Conservation (phyloP, 371 early-diverging fungal species). For the Dichotomocladium elegans region DNA sequence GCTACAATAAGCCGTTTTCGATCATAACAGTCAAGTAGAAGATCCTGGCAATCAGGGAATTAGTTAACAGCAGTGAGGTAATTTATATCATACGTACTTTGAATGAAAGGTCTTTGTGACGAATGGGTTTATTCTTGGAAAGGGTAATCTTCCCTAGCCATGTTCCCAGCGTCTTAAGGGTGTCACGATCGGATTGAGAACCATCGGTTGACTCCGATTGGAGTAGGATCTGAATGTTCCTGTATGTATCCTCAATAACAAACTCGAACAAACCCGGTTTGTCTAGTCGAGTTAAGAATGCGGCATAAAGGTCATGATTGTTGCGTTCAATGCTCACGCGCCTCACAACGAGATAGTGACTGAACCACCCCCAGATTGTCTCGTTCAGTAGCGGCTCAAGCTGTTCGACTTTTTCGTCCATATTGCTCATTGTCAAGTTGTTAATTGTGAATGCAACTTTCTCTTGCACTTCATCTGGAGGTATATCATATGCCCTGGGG, state of each 20-base stretch:
- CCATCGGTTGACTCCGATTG: slow-evolving; percentile 85
- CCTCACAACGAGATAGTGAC: slow-evolving; percentile 88
- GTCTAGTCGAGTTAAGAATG: slow-evolving; percentile 70
- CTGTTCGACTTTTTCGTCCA: slow-evolving; percentile 77
- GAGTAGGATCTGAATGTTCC: slow-evolving; percentile 76
- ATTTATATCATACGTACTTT: slow-evolving; percentile 51
- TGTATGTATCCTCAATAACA: slow-evolving; percentile 85
- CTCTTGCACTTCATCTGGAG: slow-evolving; percentile 77
- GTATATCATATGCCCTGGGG: slow-evolving; percentile 16
- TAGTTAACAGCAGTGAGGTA: background rate
- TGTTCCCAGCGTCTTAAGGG: slow-evolving; percentile 91
- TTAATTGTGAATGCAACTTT: slow-evolving; percentile 94
- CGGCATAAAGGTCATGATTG: slow-evolving; percentile 82
- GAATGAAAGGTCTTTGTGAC: slow-evolving; percentile 88
- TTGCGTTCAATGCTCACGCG: slow-evolving; percentile 94
- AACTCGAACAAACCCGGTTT: slow-evolving; percentile 53
- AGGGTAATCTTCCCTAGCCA: slow-evolving; percentile 96
- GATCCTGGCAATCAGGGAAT: slow-evolving; percentile 44
- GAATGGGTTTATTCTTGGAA: slow-evolving; percentile 88
- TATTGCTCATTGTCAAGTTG: slow-evolving; percentile 83
- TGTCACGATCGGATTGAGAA: slow-evolving; percentile 81
- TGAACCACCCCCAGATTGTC: slow-evolving; percentile 80
- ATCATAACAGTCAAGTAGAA: slow-evolving; percentile 86
- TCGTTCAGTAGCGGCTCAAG: slow-evolving; percentile 72
- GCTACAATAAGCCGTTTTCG: slow-evolving; percentile 83